Conservation (phyloP, 805 yeast species). For the Hanseniaspora lindneri region DNA sequence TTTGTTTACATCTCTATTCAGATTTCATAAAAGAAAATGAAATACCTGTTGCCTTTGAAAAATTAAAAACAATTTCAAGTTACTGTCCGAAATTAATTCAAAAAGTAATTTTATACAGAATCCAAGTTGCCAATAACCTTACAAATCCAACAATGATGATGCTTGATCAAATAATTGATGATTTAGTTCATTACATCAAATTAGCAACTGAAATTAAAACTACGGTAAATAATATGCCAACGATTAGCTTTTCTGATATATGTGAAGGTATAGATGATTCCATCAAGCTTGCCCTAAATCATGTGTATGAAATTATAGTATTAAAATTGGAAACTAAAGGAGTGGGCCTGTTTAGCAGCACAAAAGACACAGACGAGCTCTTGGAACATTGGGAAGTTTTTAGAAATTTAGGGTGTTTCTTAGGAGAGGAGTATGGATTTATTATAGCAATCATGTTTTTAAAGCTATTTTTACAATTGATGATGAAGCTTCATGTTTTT, state of each 20-base stretch:
- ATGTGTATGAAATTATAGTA: conserved; percentile 57
- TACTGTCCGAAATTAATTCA: conserved; percentile 73
- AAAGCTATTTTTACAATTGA: conserved; percentile 51
- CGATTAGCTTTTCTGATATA: neutral
- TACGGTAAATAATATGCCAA: conserved; percentile 32
- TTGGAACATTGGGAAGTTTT: conserved; percentile 72
- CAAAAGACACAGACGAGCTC: conserved; percentile 82
- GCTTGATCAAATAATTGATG: conserved; percentile 87
- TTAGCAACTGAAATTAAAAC: conserved; percentile 65
- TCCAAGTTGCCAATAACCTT: conserved; percentile 64
- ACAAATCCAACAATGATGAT: conserved; percentile 85
- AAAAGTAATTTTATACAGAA: conserved; percentile 62
- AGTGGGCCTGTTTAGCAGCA: conserved; percentile 60
- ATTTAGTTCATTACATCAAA: conserved; percentile 63
- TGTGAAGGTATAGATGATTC: conserved; percentile 37
- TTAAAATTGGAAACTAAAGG: conserved; percentile 71
- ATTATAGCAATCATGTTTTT: conserved; percentile 69
- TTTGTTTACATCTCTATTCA: conserved; percentile 52
- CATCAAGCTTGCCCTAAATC: conserved; percentile 60
- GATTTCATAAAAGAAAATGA: conserved; percentile 54
- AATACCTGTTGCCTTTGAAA: conserved; percentile 59
- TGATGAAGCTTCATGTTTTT: conserved; percentile 57
- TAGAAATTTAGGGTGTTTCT: conserved; percentile 60
- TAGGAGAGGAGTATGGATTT: conserved; percentile 63
- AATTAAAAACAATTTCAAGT: conserved; percentile 50